A percentile compares a stretch with the other conserved stretches of the same genome.
Evolutionary conservation across 2,329 filamentous ascomycete genomes (phyloP).

Genomic region (Meredithiella fracta): DNA sequence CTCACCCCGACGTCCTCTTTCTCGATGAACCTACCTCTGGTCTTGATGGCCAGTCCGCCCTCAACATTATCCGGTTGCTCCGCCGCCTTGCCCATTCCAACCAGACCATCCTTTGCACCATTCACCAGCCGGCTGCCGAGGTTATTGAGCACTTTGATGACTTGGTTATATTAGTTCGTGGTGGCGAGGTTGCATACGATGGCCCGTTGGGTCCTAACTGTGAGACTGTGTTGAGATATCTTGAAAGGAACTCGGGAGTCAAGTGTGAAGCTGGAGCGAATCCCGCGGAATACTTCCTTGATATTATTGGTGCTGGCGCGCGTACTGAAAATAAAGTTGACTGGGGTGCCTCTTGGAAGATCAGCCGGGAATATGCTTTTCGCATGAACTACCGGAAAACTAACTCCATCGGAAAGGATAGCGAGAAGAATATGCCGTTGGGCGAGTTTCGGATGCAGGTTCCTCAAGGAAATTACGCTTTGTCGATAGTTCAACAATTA

Average conservation of each 20-base stretch:
- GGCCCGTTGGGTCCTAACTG: conserved; percentile 41
- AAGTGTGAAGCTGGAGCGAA: conserved; percentile 46
- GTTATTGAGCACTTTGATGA: conserved; percentile 52
- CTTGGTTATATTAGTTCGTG: conserved; percentile 44
- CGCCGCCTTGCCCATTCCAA: conserved; percentile 48
- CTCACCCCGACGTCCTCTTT: conserved; percentile 44
- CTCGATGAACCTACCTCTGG: conserved; percentile 47
- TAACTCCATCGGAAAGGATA: neutral
- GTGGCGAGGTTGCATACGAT: conserved; percentile 50
- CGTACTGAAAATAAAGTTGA: neutral
- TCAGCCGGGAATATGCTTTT: neutral
- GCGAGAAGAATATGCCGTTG: neutral
- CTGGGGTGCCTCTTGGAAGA: neutral
- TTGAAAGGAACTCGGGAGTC: conserved; percentile 44
- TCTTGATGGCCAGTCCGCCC: conserved; percentile 52
- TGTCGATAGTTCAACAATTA: neutral
- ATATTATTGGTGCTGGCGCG: conserved; percentile 25
- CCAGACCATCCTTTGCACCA: conserved; percentile 52
- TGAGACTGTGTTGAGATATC: conserved; percentile 41
- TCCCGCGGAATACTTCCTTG: conserved; percentile 62
- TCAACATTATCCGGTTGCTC: conserved; percentile 48
- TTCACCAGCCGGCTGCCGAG: conserved; percentile 52
- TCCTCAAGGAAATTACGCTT: neutral
- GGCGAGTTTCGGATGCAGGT: neutral
- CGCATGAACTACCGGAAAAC: neutral